Conservation (phyloP, 2,329 filamentous ascomycete species). For the Coleophoma cylindrospora region DNA sequence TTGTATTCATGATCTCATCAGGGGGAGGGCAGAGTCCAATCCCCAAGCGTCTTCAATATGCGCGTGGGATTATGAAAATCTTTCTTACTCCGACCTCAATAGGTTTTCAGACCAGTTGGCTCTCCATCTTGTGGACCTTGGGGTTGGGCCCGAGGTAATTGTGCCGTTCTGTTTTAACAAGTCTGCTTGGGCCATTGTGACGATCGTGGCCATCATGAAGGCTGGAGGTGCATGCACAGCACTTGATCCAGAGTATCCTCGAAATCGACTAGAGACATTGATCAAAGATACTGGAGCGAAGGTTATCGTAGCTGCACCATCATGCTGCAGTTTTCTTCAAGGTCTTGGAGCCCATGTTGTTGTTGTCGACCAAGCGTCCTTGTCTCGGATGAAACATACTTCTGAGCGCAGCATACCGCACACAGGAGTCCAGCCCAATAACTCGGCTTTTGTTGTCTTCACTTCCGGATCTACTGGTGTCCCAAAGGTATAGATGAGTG, state of each 20-base stretch:
- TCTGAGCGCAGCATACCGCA: too few relatives aligned
- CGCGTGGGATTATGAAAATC: conserved; percentile 15
- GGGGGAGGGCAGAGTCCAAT: too few relatives aligned
- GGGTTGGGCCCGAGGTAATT: conserved; percentile 10
- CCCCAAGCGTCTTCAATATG: conserved; percentile 14
- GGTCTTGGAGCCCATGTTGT: neutral
- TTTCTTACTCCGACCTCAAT: conserved; percentile 15
- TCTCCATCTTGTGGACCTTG: conserved; percentile 6
- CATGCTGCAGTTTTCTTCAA: neutral
- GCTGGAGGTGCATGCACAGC: conserved; percentile 20
- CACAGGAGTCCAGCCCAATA: neutral
- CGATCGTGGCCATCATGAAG: conserved; percentile 20
- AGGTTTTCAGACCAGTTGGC: conserved; percentile 10
- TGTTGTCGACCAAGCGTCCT: neutral
- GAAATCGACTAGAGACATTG: neutral
- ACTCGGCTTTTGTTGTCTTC: conserved; percentile 47
- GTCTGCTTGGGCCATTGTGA: too few relatives aligned
- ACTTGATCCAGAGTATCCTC: conserved; percentile 22
- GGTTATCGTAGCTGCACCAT: neutral
- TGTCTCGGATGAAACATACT: neutral
- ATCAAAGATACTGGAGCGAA: conserved; percentile 3
- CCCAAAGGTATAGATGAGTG: too few relatives aligned
- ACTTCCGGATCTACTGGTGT: conserved; percentile 35
- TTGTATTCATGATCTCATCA: too few relatives aligned
- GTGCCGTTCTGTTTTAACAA: conserved; percentile 23